Conservation (phyloP, 257 asterid species). For the Sherardia arvensis region DNA sequence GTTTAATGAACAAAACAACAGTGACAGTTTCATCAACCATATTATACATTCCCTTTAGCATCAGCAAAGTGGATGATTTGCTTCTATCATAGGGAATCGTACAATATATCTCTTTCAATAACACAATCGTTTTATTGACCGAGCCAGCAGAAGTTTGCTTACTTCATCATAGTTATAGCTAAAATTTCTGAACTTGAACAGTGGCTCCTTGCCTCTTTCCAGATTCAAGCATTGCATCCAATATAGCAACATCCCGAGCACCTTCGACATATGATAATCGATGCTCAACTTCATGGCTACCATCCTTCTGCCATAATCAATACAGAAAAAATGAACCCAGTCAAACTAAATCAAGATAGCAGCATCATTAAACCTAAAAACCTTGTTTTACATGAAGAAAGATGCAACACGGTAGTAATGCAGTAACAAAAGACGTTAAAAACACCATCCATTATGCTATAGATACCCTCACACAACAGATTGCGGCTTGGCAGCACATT, state of each 20-base stretch:
- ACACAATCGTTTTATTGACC: neutral
- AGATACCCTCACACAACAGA: no score
- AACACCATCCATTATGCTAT: no score
- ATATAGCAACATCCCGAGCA: constrained; percentile 73
- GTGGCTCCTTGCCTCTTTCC: constrained; percentile 53
- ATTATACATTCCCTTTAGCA: neutral
- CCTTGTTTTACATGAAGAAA: no score
- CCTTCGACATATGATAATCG: constrained; percentile 73
- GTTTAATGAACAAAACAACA: neutral
- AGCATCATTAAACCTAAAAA: no score
- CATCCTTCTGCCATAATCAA: constrained; percentile 41
- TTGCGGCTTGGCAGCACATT: no score
- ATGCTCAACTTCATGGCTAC: constrained; percentile 40
- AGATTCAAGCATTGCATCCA: constrained; percentile 92
- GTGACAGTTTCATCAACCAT: neutral
- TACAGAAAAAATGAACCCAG: neutral
- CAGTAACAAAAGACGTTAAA: no score
- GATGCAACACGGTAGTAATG: no score
- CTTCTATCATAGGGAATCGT: neutral
- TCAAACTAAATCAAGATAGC: neutral
- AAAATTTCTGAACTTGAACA: constrained; percentile 54
- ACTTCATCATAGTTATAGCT: constrained; percentile 8
- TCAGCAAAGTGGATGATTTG: neutral
- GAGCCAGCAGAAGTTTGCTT: neutral
- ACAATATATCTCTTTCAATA: neutral